A percentile compares a stretch with the other conserved stretches of the same genome.
Evolutionary conservation across 208 protist species (phyloP).

Genomic region (Willaertia magna): DNA sequence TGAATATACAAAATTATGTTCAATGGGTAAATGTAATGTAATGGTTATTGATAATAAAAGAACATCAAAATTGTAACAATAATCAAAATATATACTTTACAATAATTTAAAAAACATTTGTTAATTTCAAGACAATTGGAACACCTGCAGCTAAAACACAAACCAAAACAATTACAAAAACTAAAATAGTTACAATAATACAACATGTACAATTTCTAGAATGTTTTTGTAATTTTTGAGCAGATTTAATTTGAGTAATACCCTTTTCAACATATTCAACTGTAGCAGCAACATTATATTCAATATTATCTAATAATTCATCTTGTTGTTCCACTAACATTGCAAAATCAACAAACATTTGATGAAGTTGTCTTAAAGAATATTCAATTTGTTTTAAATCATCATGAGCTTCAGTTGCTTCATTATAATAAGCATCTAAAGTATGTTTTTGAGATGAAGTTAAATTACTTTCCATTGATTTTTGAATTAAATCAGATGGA

Average conservation of each 20-base stretch:
- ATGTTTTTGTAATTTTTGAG: background rate
- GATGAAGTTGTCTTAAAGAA: background rate
- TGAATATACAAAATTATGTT: too few species aligned
- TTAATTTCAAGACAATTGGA: background rate
- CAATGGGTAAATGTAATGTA: too few species aligned
- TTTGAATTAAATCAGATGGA: background rate
- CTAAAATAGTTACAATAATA: background rate
- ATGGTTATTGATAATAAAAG: too few species aligned
- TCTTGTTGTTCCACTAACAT: background rate
- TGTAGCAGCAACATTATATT: background rate
- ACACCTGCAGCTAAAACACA: background rate
- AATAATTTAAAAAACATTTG: background rate
- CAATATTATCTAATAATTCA: slow-evolving; percentile 16
- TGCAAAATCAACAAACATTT: slow-evolving; percentile 9
- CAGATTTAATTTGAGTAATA: slow-evolving; percentile 5
- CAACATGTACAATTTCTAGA: background rate
- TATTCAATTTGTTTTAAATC: background rate
- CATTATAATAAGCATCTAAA: background rate
- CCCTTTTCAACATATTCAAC: slow-evolving; percentile 6
- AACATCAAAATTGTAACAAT: too few species aligned
- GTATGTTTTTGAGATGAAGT: background rate
- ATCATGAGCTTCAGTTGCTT: background rate
- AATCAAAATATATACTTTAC: too few species aligned
- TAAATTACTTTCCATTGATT: background rate
- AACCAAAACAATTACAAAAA: background rate